phyloP scores from a whole-genome alignment of 352 stramenopile genomes.

The Aphanomyces cochlioides region DNA sequence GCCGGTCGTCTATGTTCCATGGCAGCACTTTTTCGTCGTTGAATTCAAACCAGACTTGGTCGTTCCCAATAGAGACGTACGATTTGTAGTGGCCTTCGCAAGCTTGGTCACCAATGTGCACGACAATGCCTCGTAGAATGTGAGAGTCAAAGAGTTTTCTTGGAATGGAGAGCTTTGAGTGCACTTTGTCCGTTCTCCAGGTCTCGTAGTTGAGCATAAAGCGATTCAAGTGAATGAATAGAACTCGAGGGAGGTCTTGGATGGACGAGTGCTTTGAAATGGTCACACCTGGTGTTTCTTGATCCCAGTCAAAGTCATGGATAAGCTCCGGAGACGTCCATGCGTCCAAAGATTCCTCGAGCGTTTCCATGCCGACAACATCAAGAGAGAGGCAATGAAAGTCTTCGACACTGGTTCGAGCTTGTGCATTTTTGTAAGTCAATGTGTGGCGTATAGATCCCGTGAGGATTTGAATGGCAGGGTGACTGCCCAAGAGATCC shows the following conservation, averaged over 20 bases:
- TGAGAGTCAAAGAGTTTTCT: background rate
- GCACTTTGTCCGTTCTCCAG: conserved; percentile 10
- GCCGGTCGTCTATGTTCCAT: background rate
- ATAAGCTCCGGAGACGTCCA: background rate
- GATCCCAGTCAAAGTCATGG: conserved; percentile 9
- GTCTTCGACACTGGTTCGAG: background rate
- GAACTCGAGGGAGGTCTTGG: background rate
- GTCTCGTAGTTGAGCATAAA: conserved; percentile 11
- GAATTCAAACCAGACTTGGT: background rate
- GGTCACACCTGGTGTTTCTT: background rate
- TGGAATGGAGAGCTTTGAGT: background rate
- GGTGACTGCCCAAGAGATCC: conserved; percentile 4
- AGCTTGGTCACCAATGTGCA: conserved; percentile 9
- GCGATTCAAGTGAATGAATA: conserved; percentile 9
- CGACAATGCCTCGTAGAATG: conserved; percentile 11
- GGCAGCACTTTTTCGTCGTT: conserved; percentile 7
- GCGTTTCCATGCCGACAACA: background rate
- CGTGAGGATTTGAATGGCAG: background rate
- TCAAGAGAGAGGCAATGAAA: conserved; percentile 21
- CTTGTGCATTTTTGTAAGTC: background rate
- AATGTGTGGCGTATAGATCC: background rate
- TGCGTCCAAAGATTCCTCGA: conserved; percentile 12
- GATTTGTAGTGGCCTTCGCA: conserved; percentile 15
- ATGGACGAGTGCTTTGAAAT: conserved; percentile 8
- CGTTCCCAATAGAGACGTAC: background rate